phyloP scores from a whole-genome alignment of 139 green algal genomes.

The Chlamydomonas sp. region DNA sequence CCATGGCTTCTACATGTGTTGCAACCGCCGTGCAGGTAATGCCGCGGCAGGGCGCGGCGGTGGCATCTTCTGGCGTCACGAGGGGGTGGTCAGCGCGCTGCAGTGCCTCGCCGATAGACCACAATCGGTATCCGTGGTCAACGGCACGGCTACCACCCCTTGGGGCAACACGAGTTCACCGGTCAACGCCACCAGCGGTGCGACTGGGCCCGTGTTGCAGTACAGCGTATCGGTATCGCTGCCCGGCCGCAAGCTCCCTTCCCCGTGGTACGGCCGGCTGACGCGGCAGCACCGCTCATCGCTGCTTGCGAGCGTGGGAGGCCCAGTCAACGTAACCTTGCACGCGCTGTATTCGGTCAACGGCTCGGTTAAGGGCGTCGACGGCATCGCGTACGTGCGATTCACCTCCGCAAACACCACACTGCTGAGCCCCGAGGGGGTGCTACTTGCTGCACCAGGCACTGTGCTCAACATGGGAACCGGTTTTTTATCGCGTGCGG shows the following conservation, averaged over 20 bases:
- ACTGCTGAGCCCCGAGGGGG: too few species aligned
- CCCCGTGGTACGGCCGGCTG: not conserved
- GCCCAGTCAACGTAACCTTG: not conserved
- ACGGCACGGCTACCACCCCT: not conserved
- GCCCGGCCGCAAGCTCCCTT: not conserved
- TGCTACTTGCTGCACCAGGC: too few species aligned
- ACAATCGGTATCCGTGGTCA: not conserved
- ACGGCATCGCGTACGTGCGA: too few species aligned
- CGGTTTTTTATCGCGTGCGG: too few species aligned
- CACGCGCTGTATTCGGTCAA: too few species aligned
- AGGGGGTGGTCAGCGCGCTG: not conserved
- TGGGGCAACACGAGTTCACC: too few species aligned
- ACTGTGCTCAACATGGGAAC: too few species aligned
- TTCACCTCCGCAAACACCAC: too few species aligned
- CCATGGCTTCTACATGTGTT: too few species aligned
- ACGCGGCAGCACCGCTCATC: not conserved
- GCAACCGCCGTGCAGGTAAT: not conserved
- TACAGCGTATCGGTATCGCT: not conserved
- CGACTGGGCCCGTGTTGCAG: too few species aligned
- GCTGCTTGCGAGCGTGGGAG: not conserved
- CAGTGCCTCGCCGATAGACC: not conserved
- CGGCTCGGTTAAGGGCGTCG: too few species aligned
- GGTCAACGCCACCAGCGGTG: too few species aligned
- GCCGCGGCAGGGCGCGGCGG: not conserved
- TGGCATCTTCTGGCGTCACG: not conserved